A percentile compares a stretch with the other conserved stretches of the same genome.
These are phyloP conservation scores for Candida insectalens DNA, from an alignment of 805 yeast species.

Conservation along the genomic window DNA sequence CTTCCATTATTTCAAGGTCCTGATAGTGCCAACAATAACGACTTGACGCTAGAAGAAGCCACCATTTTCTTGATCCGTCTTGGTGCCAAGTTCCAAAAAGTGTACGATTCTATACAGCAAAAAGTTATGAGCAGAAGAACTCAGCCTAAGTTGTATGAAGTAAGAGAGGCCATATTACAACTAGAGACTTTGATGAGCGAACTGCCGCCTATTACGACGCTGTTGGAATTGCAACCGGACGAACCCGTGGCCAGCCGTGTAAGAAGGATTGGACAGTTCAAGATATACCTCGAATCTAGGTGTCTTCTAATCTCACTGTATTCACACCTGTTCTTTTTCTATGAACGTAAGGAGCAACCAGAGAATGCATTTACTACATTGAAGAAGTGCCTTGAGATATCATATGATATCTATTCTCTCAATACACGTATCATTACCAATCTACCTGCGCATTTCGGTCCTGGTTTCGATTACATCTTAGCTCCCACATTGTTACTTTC, in stretches of 20 bases:
- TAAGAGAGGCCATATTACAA: too few relatives aligned
- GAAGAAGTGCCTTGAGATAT: slow-evolving; percentile 20
- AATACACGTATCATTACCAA: slow-evolving; percentile 24
- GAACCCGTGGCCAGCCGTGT: too few relatives aligned
- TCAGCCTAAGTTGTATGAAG: slow-evolving; percentile 24
- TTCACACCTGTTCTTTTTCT: slow-evolving; percentile 29
- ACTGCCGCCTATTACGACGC: too few relatives aligned
- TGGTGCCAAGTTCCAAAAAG: slow-evolving; percentile 21
- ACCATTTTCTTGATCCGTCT: slow-evolving; percentile 24
- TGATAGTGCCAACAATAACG: slow-evolving; percentile 5
- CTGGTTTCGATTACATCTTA: slow-evolving; percentile 30
- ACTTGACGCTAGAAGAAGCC: slow-evolving; percentile 28
- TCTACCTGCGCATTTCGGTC: slow-evolving; percentile 29
- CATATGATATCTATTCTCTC: slow-evolving; percentile 25
- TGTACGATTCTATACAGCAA: slow-evolving; percentile 22
- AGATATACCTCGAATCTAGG: slow-evolving; percentile 11
- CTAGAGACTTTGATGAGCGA: too few relatives aligned
- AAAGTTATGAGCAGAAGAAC: slow-evolving; percentile 24
- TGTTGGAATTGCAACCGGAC: too few relatives aligned
- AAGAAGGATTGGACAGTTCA: slow-evolving; percentile 11
- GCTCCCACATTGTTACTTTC: slow-evolving; percentile 25
- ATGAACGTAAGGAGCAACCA: slow-evolving; percentile 22
- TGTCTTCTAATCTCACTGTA: slow-evolving; percentile 22
- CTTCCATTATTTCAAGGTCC: slow-evolving; percentile 31
- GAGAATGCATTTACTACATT: slow-evolving; percentile 27